Evolutionary conservation across 352 stramenopile species (phyloP).

Genomic region (Pythium aquatile): DNA sequence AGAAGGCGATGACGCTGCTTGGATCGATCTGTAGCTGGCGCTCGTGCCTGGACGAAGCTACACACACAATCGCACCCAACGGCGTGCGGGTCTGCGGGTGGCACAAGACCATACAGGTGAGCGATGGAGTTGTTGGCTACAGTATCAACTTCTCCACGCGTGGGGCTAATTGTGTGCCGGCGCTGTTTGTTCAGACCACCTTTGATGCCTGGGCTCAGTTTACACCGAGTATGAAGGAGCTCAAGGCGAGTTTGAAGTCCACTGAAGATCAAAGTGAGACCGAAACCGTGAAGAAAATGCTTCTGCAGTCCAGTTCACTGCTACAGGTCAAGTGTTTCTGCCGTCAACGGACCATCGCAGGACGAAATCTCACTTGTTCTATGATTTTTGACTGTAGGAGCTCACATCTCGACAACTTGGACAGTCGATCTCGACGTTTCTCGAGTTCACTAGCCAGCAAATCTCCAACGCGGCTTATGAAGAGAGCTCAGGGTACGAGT

Average conservation of each 20-base stretch:
- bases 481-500: background rate
- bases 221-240: constrained; percentile 5
- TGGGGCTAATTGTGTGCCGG: background rate
- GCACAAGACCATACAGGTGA: constrained; percentile 10
- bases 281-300: constrained; percentile 8
- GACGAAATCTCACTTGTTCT: background rate
- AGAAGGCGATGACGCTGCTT: constrained; percentile 3
- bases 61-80: background rate
- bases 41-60: constrained; percentile 15
- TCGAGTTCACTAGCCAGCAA: constrained; percentile 1
- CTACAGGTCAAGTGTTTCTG: constrained; percentile 1
- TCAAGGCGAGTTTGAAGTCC: constrained; percentile 3
- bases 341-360: background rate
- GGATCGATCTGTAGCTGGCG: constrained; percentile 17
- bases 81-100: constrained; percentile 12
- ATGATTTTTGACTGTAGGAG: constrained; percentile 3
- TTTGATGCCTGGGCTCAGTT: constrained; percentile 8
- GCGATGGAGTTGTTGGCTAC: background rate
- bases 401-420: constrained; percentile 16
- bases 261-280: background rate
- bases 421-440: constrained; percentile 16
- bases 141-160: background rate
- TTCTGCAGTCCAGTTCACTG: constrained; percentile 19
- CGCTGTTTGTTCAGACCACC: background rate
- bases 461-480: constrained; percentile 13